phyloP scores from a whole-genome alignment of 2,329 filamentous ascomycete species.

The Ophiocordyceps robertsii region DNA sequence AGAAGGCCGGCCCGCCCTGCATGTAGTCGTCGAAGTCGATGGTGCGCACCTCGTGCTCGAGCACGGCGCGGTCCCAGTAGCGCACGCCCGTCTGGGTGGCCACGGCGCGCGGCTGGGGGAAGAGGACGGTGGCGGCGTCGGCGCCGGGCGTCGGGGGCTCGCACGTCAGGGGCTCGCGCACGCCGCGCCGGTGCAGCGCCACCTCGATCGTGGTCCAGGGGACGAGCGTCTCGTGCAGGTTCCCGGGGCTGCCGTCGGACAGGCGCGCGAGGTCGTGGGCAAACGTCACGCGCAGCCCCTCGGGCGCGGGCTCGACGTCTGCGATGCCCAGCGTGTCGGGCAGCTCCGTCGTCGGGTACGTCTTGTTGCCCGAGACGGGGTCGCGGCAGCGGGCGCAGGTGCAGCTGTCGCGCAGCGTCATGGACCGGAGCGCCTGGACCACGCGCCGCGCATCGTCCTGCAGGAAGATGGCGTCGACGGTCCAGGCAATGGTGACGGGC shows the following conservation, averaged over 20 bases:
- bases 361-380: conserved; percentile 45
- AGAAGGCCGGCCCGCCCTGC: conserved; percentile 39
- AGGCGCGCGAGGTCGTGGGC: conserved; percentile 19
- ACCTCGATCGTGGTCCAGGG: conserved; percentile 23
- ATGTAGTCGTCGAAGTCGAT: conserved; percentile 65
- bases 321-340: conserved; percentile 18
- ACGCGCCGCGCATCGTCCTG: conserved; percentile 10
- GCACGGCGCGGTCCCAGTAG: conserved; percentile 27
- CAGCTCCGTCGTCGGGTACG: conserved; percentile 29
- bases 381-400: conserved; percentile 39
- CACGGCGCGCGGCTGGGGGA: conserved; percentile 13
- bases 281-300: conserved; percentile 48
- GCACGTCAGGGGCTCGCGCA: conserved; percentile 6
- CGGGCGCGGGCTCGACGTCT: conserved; percentile 14
- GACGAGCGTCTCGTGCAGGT: conserved; percentile 18
- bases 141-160: no score
- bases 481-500: conserved; percentile 12
- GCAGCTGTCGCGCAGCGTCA: conserved; percentile 39
- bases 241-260: conserved; percentile 19
- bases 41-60: conserved; percentile 32
- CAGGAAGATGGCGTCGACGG: conserved; percentile 13
- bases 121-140: conserved; percentile 1
- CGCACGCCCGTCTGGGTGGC: conserved; percentile 18
- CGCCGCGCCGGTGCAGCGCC: conserved; percentile 9
- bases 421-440: conserved; percentile 11